Evolutionary conservation across 352 stramenopile genomes (phyloP).

Genomic region (Phytophthora pinifolia): DNA sequence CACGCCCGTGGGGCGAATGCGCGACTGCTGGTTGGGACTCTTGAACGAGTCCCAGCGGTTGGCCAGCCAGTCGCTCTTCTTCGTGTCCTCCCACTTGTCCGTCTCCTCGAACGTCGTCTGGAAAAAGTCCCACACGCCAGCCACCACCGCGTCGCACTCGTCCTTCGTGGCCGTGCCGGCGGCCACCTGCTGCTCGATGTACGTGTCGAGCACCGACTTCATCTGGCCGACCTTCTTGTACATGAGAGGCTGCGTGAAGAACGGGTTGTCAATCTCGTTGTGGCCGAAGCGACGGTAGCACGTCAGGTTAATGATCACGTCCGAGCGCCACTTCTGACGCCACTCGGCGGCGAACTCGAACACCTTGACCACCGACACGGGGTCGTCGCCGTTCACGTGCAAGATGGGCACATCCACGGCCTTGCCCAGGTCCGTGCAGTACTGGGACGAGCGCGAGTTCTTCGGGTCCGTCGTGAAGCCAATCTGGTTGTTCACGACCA

Average conservation of each 20-base stretch:
- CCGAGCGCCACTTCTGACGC: slow-evolving; percentile 73
- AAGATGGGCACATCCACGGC: slow-evolving; percentile 93
- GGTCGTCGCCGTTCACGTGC: slow-evolving; percentile 96
- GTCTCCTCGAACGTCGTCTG: slow-evolving; percentile 92
- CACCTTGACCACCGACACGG: slow-evolving; percentile 83
- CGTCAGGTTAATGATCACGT: slow-evolving; percentile 98
- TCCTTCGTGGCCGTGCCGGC: slow-evolving; percentile 63
- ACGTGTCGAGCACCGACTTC: slow-evolving; percentile 92
- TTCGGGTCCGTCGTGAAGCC: slow-evolving; percentile 97
- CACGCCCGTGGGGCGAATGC: slow-evolving; percentile 93
- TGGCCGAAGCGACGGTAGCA: slow-evolving; percentile 98
- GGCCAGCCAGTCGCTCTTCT: slow-evolving; percentile 95
- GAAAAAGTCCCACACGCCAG: slow-evolving; percentile 90
- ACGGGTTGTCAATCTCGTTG: slow-evolving; percentile 98
- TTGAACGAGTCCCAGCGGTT: slow-evolving; percentile 97
- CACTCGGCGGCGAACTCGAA: slow-evolving; percentile 91
- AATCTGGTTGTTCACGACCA: slow-evolving; percentile 98
- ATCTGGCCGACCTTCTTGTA: slow-evolving; percentile 96
- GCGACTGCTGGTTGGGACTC: slow-evolving; percentile 92
- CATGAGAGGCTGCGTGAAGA: slow-evolving; percentile 98
- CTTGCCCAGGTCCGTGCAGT: slow-evolving; percentile 97
- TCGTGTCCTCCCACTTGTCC: slow-evolving; percentile 91
- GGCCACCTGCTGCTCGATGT: slow-evolving; percentile 64
- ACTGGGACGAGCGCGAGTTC: slow-evolving; percentile 93
- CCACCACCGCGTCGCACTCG: slow-evolving; percentile 84